Evolutionary conservation across 768 basidiomycete species (phyloP).

Genomic region (Boletus fagicola): DNA sequence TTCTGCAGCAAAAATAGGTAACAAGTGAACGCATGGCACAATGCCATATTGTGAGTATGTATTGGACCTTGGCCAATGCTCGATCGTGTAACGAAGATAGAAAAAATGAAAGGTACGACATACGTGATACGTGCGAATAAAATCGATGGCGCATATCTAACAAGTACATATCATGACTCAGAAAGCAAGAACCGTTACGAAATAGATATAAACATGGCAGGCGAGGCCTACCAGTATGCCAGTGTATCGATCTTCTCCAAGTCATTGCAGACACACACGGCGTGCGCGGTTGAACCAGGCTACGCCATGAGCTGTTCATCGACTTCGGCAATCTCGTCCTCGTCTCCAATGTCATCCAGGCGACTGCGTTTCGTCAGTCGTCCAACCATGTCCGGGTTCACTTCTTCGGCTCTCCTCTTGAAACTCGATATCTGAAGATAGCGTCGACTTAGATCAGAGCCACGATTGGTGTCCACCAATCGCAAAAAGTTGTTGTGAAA

Average conservation of each 20-base stretch:
- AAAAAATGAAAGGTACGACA: too few species aligned
- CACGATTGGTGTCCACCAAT: neutral
- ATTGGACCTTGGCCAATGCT: neutral
- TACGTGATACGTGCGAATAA: too few species aligned
- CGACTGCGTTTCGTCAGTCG: neutral
- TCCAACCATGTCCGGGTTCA: neutral
- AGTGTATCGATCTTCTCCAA: too few species aligned
- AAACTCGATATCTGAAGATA: neutral
- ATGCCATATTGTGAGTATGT: neutral
- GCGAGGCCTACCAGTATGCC: too few species aligned
- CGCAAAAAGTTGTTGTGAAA: neutral
- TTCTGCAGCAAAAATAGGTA: neutral
- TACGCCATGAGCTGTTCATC: conserved; percentile 3
- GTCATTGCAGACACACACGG: neutral
- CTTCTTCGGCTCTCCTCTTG: neutral
- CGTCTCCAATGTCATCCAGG: neutral
- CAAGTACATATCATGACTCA: too few species aligned
- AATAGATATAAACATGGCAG: too few species aligned
- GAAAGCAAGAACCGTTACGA: too few species aligned
- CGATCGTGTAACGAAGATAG: neutral
- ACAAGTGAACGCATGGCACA: neutral
- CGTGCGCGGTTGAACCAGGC: neutral
- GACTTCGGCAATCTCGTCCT: neutral
- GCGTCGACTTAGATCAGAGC: neutral
- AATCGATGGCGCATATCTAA: too few species aligned